Conservation (phyloP, 2,329 filamentous ascomycete species). For the Monosporascus sp. region DNA sequence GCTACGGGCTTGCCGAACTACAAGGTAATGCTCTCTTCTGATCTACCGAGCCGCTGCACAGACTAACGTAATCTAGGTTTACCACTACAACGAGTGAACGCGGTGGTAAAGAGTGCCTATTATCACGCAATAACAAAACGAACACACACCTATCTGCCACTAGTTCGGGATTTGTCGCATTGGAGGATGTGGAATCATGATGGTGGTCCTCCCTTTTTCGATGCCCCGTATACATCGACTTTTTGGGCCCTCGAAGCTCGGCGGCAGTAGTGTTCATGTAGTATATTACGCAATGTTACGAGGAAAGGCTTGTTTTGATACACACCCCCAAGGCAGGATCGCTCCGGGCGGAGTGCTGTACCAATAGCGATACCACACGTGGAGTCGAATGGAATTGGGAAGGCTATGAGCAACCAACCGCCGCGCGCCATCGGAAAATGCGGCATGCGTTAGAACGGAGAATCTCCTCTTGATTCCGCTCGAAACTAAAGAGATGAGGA, state of each 20-base stretch:
- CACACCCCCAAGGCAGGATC: neutral
- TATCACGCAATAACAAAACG: neutral
- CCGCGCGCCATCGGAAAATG: neutral
- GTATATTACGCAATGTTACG: neutral
- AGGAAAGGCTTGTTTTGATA: neutral
- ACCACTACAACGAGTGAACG: constrained; percentile 79
- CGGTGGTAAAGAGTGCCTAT: constrained; percentile 1
- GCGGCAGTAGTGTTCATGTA: neutral
- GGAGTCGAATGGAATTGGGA: neutral
- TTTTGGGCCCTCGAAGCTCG: neutral
- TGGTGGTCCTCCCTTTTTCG: neutral
- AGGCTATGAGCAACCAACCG: neutral
- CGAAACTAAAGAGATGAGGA: neutral
- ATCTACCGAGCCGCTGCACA: neutral
- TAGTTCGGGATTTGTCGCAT: neutral
- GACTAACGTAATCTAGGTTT: constrained; percentile 52
- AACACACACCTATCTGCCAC: neutral
- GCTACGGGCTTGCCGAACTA: constrained; percentile 92
- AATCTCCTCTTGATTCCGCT: neutral
- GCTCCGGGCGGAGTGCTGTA: neutral
- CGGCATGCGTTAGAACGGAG: neutral
- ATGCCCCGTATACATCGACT: neutral
- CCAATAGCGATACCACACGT: neutral
- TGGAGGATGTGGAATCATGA: neutral
- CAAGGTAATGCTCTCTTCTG: constrained; percentile 59